These are phyloP conservation scores for Coix lacrymajobi DNA, from an alignment of 176 grass and related monocot genomes.

Conservation along the genomic window DNA sequence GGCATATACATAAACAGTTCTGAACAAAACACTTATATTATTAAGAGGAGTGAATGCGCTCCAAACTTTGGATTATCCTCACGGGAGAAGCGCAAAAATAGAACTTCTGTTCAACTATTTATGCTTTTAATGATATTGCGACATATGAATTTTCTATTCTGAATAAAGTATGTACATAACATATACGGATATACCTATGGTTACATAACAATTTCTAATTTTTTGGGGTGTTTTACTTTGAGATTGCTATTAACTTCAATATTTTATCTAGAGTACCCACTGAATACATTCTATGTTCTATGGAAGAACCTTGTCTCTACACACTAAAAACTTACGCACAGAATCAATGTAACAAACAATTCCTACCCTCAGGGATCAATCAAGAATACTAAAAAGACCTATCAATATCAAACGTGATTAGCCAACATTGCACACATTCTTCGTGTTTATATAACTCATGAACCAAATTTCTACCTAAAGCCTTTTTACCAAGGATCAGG, in stretches of 20 bases:
- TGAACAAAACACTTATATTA: neutral
- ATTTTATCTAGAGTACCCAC: neutral
- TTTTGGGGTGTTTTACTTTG: neutral
- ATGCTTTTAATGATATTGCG: neutral
- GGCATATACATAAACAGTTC: neutral
- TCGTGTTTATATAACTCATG: neutral
- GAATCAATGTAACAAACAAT: neutral
- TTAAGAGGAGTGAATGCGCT: neutral
- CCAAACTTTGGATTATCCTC: conserved; percentile 5
- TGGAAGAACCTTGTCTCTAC: neutral
- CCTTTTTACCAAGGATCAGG: neutral
- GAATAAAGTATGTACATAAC: neutral
- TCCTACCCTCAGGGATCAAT: conserved; percentile 19
- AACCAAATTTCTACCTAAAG: neutral
- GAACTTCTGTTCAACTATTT: neutral
- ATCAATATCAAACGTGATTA: neutral
- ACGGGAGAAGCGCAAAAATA: neutral
- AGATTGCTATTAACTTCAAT: neutral
- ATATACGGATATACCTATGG: neutral
- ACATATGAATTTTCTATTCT: neutral
- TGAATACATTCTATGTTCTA: neutral
- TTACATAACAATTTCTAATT: neutral
- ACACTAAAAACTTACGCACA: neutral
- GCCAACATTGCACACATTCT: neutral
- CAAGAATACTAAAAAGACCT: neutral